These are phyloP conservation scores for Effrenium voratum DNA, from an alignment of 73 alveolate genomes.

Conservation along the genomic window DNA sequence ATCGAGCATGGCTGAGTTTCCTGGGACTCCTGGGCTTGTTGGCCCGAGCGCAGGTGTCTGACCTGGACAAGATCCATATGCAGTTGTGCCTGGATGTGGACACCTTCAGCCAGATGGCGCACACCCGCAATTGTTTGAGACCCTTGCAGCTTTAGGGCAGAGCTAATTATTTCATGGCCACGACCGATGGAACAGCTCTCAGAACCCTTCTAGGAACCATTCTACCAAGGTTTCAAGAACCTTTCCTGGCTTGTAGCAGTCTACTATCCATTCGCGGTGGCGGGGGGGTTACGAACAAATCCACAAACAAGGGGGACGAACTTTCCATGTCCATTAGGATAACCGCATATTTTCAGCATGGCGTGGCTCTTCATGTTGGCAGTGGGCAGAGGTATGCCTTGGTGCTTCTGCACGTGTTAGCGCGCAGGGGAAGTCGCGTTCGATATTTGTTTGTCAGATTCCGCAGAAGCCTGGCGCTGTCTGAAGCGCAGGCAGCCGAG, in stretches of 20 bases:
- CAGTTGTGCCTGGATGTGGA: constrained; percentile 85
- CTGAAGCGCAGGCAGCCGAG: not conserved
- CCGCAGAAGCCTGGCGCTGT: not conserved
- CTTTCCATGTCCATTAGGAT: too few species aligned
- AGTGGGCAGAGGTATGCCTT: not conserved
- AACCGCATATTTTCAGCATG: too few species aligned
- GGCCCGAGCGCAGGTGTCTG: constrained; percentile 58
- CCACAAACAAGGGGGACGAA: too few species aligned
- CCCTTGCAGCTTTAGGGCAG: not conserved
- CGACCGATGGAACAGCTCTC: too few species aligned
- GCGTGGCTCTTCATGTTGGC: not conserved
- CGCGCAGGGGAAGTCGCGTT: not conserved
- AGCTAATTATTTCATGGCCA: not conserved
- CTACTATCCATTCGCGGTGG: too few species aligned
- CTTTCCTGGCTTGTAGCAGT: too few species aligned
- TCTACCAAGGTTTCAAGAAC: too few species aligned
- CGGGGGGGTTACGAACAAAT: too few species aligned
- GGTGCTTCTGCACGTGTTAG: not conserved
- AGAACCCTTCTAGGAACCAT: too few species aligned
- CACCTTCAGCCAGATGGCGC: constrained; percentile 56
- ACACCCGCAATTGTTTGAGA: not conserved
- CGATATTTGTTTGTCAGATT: not conserved
- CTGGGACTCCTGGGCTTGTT: not conserved
- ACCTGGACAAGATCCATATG: constrained; percentile 87
- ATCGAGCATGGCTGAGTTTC: not conserved